Conservation (phyloP, 2,329 filamentous ascomycete species). For the Dothideomycetes sp. region DNA sequence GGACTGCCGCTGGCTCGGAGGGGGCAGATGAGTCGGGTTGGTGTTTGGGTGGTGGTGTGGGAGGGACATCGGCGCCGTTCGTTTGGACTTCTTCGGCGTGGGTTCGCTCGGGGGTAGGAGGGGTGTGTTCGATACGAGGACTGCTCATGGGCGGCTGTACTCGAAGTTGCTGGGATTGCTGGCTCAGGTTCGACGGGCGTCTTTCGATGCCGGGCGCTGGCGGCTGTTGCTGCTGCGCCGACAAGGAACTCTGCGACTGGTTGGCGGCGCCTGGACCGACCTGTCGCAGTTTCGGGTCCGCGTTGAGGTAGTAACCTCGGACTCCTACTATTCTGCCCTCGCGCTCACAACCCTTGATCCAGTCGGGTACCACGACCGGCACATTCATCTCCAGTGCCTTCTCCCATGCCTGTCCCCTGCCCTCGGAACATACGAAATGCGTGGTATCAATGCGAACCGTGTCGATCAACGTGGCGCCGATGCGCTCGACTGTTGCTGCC, state of each 20-base stretch:
- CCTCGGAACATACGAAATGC: slow-evolving; percentile 95
- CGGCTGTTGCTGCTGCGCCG: slow-evolving; percentile 3
- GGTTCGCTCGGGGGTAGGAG: slow-evolving; percentile 36
- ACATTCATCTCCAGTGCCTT: slow-evolving; percentile 97
- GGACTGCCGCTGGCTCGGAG: too few relatives aligned
- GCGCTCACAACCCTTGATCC: slow-evolving; percentile 92
- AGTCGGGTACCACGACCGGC: slow-evolving; percentile 90
- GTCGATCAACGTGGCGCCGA: slow-evolving; percentile 86
- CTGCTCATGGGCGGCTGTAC: slow-evolving; percentile 22
- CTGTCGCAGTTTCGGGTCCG: slow-evolving; percentile 54
- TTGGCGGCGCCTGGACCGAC: slow-evolving; percentile 27
- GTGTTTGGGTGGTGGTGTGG: slow-evolving; percentile 17
- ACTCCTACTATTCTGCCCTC: slow-evolving; percentile 89
- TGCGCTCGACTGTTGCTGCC: slow-evolving; percentile 65
- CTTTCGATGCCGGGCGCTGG: too few relatives aligned
- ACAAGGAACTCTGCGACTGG: slow-evolving; percentile 12
- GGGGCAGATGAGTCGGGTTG: slow-evolving; percentile 1
- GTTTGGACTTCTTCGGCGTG: slow-evolving; percentile 6
- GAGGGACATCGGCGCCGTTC: slow-evolving; percentile 12
- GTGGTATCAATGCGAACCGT: slow-evolving; percentile 92
- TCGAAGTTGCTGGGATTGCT: slow-evolving; percentile 19
- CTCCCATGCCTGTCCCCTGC: slow-evolving; percentile 82
- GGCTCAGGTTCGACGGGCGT: slow-evolving; percentile 1
- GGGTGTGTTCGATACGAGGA: slow-evolving; percentile 39
- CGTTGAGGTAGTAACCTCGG: slow-evolving; percentile 91